Base-by-base conservation (phyloP, 148 eudicot species). In the Camellia japonica region DNA sequence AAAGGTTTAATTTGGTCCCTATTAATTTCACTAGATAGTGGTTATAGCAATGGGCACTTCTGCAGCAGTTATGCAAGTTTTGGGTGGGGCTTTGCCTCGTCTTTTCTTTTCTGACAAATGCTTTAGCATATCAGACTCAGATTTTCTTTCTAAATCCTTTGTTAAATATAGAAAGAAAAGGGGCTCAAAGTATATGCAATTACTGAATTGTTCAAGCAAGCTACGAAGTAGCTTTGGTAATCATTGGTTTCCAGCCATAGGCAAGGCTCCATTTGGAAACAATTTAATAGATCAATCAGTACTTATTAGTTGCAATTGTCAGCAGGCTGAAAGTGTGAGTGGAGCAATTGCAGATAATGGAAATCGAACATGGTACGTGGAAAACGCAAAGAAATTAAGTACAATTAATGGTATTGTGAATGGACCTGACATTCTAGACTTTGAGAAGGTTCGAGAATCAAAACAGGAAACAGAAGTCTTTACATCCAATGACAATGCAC, bases 281-380 rank as follows among this genome's bases (percentile, higher is more conserved):
- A 61, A 52, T 30, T n/a, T 46, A 8, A 74, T n/a, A 72, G 52
- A 68, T 7, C 71, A 46, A 49, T 82, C 82, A 6, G 56, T 30
- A 8, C 46, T 51, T 54, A 5, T 65, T 3, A 77, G 71, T n/a
- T 84, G 86, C 80, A 88, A 84, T 46, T 88, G 89, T 77, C 85
- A 85, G 16, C 78, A 81, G 9, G 87, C 89, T 74, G 93, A 87
- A 78, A 84, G 85, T 71, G 82, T 80, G 70, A 85, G 81, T 67
- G 88, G 82, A 60, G 49, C 83, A 62, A 80, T 83, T 78, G 77
- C 82, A 1, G 82, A 77, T 18, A 87, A 83, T 74, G 89, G 69
- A 10, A 83, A 75, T 75, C 90, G 86, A 20, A 77, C 90, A 54
- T 88, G 91, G 94, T 82, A 68, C 83, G 81, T 79, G 76, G 90